Percentiles rank a stretch among this genome's conserved stretches.
Evolutionary conservation across 2,329 filamentous ascomycete genomes (phyloP).

Genomic region (Knufia fluminis): DNA sequence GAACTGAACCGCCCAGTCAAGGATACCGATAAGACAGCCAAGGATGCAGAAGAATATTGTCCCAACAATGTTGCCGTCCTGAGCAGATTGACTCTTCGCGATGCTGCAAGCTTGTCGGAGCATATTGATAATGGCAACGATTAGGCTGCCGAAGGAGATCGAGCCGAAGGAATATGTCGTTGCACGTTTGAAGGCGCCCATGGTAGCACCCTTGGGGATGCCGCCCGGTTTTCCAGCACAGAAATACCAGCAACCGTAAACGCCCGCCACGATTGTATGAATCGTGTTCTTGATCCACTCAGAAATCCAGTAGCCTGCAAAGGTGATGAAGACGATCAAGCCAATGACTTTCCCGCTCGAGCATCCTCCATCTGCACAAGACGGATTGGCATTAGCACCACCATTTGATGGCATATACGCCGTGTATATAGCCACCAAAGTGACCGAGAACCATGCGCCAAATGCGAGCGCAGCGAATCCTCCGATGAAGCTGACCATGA

Average conservation of each 20-base stretch:
- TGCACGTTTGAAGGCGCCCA: conserved; percentile 71
- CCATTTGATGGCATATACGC: conserved; percentile 60
- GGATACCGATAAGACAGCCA: conserved; percentile 63
- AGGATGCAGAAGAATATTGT: conserved; percentile 63
- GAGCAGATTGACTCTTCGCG: conserved; percentile 57
- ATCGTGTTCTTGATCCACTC: conserved; percentile 93
- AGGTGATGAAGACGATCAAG: conserved; percentile 75
- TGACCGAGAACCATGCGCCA: conserved; percentile 77
- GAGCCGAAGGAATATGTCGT: conserved; percentile 89
- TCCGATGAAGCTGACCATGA: conserved; percentile 73
- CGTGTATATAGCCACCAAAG: conserved; percentile 75
- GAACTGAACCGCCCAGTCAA: conserved; percentile 81
- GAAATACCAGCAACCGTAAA: conserved; percentile 94
- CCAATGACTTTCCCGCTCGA: conserved; percentile 71
- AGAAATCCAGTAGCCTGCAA: conserved; percentile 87
- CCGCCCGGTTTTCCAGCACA: conserved; percentile 50
- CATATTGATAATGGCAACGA: conserved; percentile 81
- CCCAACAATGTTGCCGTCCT: conserved; percentile 59
- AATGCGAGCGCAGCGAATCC: conserved; percentile 68
- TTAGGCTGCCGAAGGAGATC: conserved; percentile 73
- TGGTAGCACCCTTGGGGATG: conserved; percentile 68
- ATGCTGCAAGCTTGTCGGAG: conserved; percentile 72
- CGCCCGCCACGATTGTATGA: conserved; percentile 75
- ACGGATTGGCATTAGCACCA: conserved; percentile 38
- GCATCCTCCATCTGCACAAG: conserved; percentile 50